These are phyloP conservation scores for Paramecium tetraurelia DNA, from an alignment of 73 alveolate genomes.

Conservation along the genomic window DNA sequence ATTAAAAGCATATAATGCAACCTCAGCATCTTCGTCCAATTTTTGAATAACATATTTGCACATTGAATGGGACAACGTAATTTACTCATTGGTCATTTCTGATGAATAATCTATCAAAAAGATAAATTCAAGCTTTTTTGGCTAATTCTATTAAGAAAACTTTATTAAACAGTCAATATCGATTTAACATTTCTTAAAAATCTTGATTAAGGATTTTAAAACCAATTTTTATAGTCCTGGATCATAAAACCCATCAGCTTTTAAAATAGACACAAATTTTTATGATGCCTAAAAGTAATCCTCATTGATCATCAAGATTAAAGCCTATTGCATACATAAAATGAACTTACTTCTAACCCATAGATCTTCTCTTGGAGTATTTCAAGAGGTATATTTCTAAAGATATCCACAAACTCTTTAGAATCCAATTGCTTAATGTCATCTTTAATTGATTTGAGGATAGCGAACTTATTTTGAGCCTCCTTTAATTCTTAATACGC, in stretches of 20 bases:
- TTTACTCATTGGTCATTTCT: constrained; percentile 12
- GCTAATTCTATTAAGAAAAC: not conserved
- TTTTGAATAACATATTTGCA: not conserved
- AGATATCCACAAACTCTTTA: not conserved
- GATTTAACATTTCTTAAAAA: not conserved
- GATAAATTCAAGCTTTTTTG: not conserved
- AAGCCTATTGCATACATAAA: not conserved
- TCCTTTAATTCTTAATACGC: not conserved
- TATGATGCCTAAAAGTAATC: not conserved
- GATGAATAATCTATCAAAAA: constrained; percentile 32
- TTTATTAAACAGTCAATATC: not conserved
- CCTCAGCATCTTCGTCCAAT: not conserved
- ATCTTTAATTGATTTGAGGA: not conserved
- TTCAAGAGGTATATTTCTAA: not conserved
- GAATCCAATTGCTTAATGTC: not conserved
- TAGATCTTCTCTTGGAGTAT: not conserved
- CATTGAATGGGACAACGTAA: not conserved
- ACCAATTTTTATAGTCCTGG: not conserved
- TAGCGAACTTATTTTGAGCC: not conserved
- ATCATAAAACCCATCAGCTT: not conserved
- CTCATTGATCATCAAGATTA: not conserved
- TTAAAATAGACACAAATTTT: not conserved
- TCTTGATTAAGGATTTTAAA: not conserved
- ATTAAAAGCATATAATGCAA: constrained; percentile 5
- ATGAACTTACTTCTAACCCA: not conserved